Base-by-base conservation (phyloP, 2,329 filamentous ascomycete genomes). In the Lecanicillium sp. region DNA sequence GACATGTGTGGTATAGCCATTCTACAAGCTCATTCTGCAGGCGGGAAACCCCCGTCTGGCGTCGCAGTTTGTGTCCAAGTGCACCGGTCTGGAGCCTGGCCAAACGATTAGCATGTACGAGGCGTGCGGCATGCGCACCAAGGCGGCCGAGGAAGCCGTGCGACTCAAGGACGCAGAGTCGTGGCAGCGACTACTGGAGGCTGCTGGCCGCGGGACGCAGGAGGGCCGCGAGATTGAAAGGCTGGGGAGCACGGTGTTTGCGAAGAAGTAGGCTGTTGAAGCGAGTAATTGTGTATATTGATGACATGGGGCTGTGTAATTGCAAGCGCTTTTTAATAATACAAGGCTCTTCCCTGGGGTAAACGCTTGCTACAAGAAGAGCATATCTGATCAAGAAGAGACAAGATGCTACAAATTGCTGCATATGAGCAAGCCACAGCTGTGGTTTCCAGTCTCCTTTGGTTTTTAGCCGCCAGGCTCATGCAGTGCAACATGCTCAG, bases 21-120 rank as follows among this genome's bases (percentile, higher is more conserved):
- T 94, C 63, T 96, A 86, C 69, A 94, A 92, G 55, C 83, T 94
- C 52, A 79, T 86, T 19, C 69, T 97, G 1, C 81, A 84, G 33
- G 92, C 92, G 2, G 92, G 92, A 33, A 97, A 97, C 56, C 83
- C 87, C 5, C 84, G 89, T 44, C 71, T 95, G 13, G 92, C 92
- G 2, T 77, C 83, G 1, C 60, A 78, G 5, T 97, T 96, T 61
- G 79, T 97, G 37, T 80, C 87, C 3, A 97, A 97, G 61, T 96
- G 89, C 65, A 82, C 81, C 13, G 70, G 71, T 40, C 58, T 94
- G 33, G 73, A 80, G 32, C 68, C 75, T 1, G 72, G 77, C 3
- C 84, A 88, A 51, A 70, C 81, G 4, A 81, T 95, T 40, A 77
- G 83, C 49, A 96, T 98, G 90, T 98, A 89, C 74, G 81, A 94